phyloP scores from a whole-genome alignment of 805 yeast species.

The Lipomyces yamanashiensis region DNA sequence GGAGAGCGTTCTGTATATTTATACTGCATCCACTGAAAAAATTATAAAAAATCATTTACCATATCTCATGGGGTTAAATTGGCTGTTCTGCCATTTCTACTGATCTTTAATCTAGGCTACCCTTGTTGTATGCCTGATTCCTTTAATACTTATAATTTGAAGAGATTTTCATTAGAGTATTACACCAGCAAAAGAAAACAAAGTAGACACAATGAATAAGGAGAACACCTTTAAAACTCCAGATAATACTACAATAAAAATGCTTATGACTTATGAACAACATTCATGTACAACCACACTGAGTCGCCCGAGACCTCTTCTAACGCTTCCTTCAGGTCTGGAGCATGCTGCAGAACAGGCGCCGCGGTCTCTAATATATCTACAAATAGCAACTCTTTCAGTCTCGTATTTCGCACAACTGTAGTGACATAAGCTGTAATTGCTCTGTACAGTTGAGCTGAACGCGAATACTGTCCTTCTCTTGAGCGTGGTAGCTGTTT shows the following conservation, averaged over 20 bases:
- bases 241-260: not conserved
- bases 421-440: slow-evolving; percentile 12
- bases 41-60: too few relatives aligned
- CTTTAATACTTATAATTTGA: too few relatives aligned
- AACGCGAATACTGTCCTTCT: slow-evolving; percentile 31
- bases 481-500: slow-evolving; percentile 23
- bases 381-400: slow-evolving; percentile 19
- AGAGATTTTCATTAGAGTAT: too few relatives aligned
- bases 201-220: not conserved
- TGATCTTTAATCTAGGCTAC: too few relatives aligned
- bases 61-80: too few relatives aligned
- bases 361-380: slow-evolving; percentile 19
- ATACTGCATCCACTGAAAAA: too few relatives aligned
- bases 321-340: slow-evolving; percentile 15
- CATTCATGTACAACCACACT: slow-evolving; percentile 27
- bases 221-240: not conserved
- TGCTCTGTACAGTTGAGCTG: slow-evolving; percentile 25
- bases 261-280: not conserved
- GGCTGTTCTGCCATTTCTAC: too few relatives aligned
- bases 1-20: too few relatives aligned
- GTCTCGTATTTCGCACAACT: slow-evolving; percentile 21
- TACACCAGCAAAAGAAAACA: not conserved
- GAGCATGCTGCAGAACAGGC: slow-evolving; percentile 12
- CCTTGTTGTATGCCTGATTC: too few relatives aligned
- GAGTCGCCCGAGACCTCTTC: slow-evolving; percentile 26